These are phyloP conservation scores for Helicocarpus griseus DNA, from an alignment of 2,329 filamentous ascomycete genomes.

Conservation along the genomic window DNA sequence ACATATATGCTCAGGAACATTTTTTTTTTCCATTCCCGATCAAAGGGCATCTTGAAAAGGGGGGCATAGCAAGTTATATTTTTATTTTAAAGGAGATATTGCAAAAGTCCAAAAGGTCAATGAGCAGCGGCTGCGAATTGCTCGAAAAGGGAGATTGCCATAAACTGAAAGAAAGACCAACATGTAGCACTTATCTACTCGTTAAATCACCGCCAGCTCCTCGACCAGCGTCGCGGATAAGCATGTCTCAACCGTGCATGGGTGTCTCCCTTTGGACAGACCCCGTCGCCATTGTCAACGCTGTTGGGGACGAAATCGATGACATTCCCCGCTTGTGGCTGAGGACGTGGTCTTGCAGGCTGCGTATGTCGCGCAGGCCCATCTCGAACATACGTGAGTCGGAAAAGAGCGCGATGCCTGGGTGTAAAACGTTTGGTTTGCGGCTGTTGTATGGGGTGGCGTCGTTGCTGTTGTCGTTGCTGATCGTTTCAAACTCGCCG, in stretches of 20 bases:
- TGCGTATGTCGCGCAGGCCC: conserved; percentile 1
- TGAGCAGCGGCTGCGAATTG: too few species aligned
- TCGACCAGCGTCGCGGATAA: neutral
- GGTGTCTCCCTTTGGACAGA: too few species aligned
- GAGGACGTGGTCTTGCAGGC: neutral
- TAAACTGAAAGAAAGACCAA: too few species aligned
- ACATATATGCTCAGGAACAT: too few species aligned
- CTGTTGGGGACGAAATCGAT: neutral
- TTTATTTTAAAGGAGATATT: too few species aligned
- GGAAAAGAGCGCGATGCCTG: conserved; percentile 6
- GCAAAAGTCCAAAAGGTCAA: too few species aligned
- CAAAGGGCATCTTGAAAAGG: too few species aligned
- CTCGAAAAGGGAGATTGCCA: too few species aligned
- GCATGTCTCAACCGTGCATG: neutral
- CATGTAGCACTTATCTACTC: neutral
- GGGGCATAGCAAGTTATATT: too few species aligned
- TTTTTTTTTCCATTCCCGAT: too few species aligned
- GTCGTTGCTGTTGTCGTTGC: neutral
- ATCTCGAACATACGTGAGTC: conserved; percentile 1
- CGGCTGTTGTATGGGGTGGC: neutral
- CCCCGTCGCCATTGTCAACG: too few species aligned
- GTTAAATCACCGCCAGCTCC: neutral
- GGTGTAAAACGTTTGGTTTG: neutral
- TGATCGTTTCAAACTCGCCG: conserved; percentile 2
- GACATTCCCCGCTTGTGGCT: neutral